Base-by-base conservation (phyloP, 768 basidiomycete species). In the Ramaria sp. region DNA sequence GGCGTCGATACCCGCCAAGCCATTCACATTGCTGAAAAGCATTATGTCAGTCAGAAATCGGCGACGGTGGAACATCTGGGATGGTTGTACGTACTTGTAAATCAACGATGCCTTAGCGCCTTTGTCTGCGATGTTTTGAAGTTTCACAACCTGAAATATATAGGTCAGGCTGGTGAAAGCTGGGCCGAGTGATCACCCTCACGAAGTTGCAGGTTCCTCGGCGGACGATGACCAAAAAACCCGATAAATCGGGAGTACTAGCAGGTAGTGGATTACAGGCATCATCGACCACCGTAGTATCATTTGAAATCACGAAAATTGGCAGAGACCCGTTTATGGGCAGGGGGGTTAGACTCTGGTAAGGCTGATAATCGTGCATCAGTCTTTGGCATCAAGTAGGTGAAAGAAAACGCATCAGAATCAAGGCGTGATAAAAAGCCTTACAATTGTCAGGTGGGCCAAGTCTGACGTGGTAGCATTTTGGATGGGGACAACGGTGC, bases 161-260 rank as follows among this genome's bases (percentile, higher is more conserved):
- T n/a, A 37, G 34, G 34, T 37, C 34, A 37, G 34, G 9, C 34
- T 37, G 34, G 34, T 4, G 34, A 37, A 37, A 2, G 15, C 45
- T 46, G 10, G 45, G 7, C 11, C 45, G 10, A 20, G 45, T 46
- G 45, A 19, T 9, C 19, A 46, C 7, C 17, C 73, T 62, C 49
- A 80, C 77, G 51, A 82, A 78, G 0, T 77, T 68, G 64, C 85
- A 86, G 4, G 71, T 75, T 0, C 84, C 85, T 31, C 81, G 72
- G 24, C 79, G 76, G 42, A 86, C 72, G 27, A 88, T 64, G 11
- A 80, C 76, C 15, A 86, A 64, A 54, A 75, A 79, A 13, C 66
- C 64, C 1, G 76, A 75, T 1, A 87, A 71, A 65, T 86, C 77
- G 3, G 79, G 78, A 0, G 78, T 78, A 37, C 62, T 67, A 53